phyloP scores from a whole-genome alignment of 768 basidiomycete genomes.

The Trametes meyenii region DNA sequence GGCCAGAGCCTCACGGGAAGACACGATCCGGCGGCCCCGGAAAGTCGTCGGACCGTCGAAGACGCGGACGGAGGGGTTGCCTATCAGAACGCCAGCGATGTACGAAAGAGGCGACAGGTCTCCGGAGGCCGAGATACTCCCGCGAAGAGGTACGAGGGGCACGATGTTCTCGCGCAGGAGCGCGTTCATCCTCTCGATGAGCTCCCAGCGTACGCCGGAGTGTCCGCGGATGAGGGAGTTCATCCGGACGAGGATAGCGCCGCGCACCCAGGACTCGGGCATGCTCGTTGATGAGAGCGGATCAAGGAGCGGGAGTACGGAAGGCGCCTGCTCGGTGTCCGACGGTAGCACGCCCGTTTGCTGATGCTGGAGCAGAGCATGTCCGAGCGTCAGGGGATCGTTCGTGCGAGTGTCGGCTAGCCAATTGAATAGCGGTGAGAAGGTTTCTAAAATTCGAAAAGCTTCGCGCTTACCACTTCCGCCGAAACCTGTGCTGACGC shows the following conservation, averaged over 20 bases:
- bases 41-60: slow-evolving; percentile 57
- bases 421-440: slow-evolving; percentile 14
- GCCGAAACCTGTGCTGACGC: slow-evolving; percentile 86
- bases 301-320: slow-evolving; percentile 70
- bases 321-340: slow-evolving; percentile 46
- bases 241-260: slow-evolving; percentile 84
- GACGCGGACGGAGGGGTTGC: slow-evolving; percentile 78
- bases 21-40: slow-evolving; percentile 52
- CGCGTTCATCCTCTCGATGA: slow-evolving; percentile 77
- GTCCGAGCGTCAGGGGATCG: slow-evolving; percentile 70
- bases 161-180: slow-evolving; percentile 74
- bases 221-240: slow-evolving; percentile 90
- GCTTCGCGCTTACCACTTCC: slow-evolving; percentile 57
- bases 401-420: slow-evolving; percentile 82
- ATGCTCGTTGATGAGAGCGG: slow-evolving; percentile 69
- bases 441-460: neutral
- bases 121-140: slow-evolving; percentile 83
- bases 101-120: slow-evolving; percentile 83
- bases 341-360: slow-evolving; percentile 76
- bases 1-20: slow-evolving; percentile 58
- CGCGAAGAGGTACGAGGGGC: slow-evolving; percentile 80
- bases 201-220: slow-evolving; percentile 80
- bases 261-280: slow-evolving; percentile 89
- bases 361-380: slow-evolving; percentile 85
- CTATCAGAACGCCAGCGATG: slow-evolving; percentile 78